Percentiles rank a stretch among this genome's conserved stretches.
Evolutionary conservation across 768 basidiomycete genomes (phyloP).

Genomic region (Kwoniella heveanensis): DNA sequence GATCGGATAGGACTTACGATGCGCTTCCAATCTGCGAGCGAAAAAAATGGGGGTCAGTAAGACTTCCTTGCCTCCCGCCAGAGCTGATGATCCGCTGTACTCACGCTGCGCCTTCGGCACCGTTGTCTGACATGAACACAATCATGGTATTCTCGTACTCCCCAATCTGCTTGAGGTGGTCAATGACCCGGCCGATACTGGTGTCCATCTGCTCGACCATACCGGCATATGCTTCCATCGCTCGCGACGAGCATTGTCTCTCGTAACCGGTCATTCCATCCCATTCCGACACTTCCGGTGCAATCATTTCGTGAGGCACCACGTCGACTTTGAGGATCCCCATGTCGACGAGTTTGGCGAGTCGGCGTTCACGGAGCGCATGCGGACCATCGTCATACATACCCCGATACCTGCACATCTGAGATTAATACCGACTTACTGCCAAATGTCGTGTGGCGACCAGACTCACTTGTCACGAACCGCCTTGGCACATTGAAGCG

Average conservation of each 20-base stretch:
- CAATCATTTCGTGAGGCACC: conserved; percentile 18
- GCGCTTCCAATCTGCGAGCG: no score
- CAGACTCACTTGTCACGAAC: conserved; percentile 31
- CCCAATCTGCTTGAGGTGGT: conserved; percentile 33
- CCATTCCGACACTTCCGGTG: conserved; percentile 32
- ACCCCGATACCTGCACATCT: conserved; percentile 3
- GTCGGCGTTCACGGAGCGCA: conserved; percentile 32
- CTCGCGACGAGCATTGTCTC: conserved; percentile 21
- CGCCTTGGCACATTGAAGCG: conserved; percentile 27
- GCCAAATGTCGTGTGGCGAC: not conserved
- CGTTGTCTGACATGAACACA: conserved; percentile 48
- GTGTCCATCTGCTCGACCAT: conserved; percentile 48
- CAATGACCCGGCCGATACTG: conserved; percentile 41
- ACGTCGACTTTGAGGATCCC: conserved; percentile 35
- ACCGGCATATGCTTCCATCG: conserved; percentile 44
- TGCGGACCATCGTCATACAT: conserved; percentile 48
- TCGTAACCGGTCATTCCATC: conserved; percentile 36
- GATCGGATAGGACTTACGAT: no score
- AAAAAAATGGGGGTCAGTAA: no score
- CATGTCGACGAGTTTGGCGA: conserved; percentile 35
- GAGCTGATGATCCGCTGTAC: not conserved
- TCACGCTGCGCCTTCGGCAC: conserved; percentile 41
- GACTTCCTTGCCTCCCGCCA: no score
- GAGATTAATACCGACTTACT: not conserved
- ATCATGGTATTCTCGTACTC: conserved; percentile 48